Percentiles rank a stretch among this genome's conserved stretches.
Conservation (phyloP, 306 rosid genomes). For the Quercus wislizeni region DNA sequence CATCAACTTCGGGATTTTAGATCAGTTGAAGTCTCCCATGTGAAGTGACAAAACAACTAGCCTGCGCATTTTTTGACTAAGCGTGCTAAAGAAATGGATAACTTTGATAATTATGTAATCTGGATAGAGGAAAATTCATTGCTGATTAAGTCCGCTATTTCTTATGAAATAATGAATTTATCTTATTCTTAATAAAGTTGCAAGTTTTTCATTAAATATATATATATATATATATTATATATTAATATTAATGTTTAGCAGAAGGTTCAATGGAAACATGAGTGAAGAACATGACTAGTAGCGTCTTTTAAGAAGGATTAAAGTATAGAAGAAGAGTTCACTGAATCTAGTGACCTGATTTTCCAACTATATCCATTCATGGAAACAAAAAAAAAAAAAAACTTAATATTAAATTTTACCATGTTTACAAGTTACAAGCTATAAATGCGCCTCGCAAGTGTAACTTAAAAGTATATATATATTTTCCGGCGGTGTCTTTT, state of each 20-base stretch:
- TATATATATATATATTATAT: too few relatives aligned
- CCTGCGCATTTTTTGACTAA: too few relatives aligned
- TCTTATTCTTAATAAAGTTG: too few relatives aligned
- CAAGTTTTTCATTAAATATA: too few relatives aligned
- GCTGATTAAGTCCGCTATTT: too few relatives aligned
- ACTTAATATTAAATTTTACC: neutral
- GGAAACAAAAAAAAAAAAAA: conserved; percentile 1
- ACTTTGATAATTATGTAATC: too few relatives aligned
- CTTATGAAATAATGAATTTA: too few relatives aligned
- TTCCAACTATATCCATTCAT: neutral
- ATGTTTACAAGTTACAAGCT: neutral
- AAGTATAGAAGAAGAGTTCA: conserved; percentile 10
- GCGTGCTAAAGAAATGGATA: too few relatives aligned
- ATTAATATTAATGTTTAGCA: neutral
- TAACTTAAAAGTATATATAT: neutral
- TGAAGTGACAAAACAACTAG: too few relatives aligned
- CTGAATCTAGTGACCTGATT: neutral
- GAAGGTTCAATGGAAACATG: neutral
- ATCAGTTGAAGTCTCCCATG: too few relatives aligned
- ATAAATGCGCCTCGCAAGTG: neutral
- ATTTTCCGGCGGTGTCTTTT: neutral
- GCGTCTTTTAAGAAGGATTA: conserved; percentile 10
- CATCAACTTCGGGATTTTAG: too few relatives aligned
- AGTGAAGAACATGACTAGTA: conserved; percentile 13
- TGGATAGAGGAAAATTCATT: too few relatives aligned